phyloP scores from a whole-genome alignment of 129 eudicot species.

The Saposhnikovia divaricata region DNA sequence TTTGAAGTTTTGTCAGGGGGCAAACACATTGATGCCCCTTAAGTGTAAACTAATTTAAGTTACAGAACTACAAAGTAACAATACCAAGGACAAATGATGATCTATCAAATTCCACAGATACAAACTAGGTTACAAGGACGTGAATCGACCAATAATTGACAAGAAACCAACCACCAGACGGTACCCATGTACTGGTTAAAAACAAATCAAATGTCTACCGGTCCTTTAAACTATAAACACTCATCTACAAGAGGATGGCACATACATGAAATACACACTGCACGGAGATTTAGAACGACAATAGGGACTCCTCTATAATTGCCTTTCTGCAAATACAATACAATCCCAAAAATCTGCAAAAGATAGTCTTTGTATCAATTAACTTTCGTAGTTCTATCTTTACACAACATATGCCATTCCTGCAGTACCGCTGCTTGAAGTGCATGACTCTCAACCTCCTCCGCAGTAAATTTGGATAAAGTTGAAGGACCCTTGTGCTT shows the following conservation, averaged over 20 bases:
- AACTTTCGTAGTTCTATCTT: slow-evolving; percentile 65
- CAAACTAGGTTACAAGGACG: neutral
- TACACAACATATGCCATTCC: slow-evolving; percentile 84
- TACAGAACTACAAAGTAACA: too few species aligned
- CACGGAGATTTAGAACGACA: too few species aligned
- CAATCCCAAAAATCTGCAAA: slow-evolving; percentile 20
- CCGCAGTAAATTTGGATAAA: slow-evolving; percentile 60
- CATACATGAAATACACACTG: neutral
- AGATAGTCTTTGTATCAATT: slow-evolving; percentile 16
- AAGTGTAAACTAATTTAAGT: too few species aligned
- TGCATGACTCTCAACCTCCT: slow-evolving; percentile 89
- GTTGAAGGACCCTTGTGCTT: slow-evolving; percentile 72
- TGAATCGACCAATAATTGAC: neutral
- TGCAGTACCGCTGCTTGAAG: slow-evolving; percentile 80
- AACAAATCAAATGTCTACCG: neutral
- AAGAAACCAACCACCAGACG: neutral
- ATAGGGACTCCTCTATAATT: neutral
- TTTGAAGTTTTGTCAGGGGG: too few species aligned
- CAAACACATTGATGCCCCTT: too few species aligned
- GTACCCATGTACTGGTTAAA: neutral
- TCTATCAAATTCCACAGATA: neutral
- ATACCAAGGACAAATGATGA: too few species aligned
- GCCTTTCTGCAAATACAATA: neutral
- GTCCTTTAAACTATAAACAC: neutral
- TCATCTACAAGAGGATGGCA: neutral